Conservation (phyloP, 495 filamentous ascomycete species). For the Penicillium mononematosum region DNA sequence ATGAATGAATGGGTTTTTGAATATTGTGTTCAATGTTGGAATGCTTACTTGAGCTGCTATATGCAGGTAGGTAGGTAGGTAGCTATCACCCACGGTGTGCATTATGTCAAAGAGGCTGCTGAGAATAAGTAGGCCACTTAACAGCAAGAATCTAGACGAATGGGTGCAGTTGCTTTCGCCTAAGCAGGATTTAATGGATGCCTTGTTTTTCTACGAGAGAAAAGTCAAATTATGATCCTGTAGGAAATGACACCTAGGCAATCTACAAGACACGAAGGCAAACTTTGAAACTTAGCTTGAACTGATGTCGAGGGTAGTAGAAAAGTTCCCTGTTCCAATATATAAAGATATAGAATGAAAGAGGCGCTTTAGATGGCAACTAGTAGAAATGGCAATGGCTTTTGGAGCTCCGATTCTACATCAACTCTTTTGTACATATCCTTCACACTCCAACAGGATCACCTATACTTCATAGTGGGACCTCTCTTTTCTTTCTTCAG, state of each 20-base stretch:
- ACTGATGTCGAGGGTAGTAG: background rate
- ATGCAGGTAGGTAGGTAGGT: background rate
- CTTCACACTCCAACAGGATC: slow-evolving; percentile 12
- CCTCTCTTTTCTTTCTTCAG: slow-evolving; percentile 63
- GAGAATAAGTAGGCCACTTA: too few species aligned
- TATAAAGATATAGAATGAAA: background rate
- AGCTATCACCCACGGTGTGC: background rate
- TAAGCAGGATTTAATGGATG: too few species aligned
- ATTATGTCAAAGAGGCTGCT: background rate
- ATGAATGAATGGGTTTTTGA: slow-evolving; percentile 13
- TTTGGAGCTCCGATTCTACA: background rate
- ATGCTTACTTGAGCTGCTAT: background rate
- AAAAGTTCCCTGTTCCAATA: background rate
- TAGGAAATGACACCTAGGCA: too few species aligned
- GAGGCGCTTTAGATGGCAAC: background rate
- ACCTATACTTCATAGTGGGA: slow-evolving; percentile 47
- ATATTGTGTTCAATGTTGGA: background rate
- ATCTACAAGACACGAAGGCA: too few species aligned
- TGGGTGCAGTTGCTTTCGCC: too few species aligned
- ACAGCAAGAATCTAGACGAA: too few species aligned
- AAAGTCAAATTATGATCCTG: too few species aligned
- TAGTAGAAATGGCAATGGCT: background rate
- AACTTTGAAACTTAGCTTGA: background rate
- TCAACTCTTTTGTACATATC: background rate
- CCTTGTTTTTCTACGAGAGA: too few species aligned